phyloP scores from a whole-genome alignment of 148 eudicot species.

The Vaccinium darrowii region DNA sequence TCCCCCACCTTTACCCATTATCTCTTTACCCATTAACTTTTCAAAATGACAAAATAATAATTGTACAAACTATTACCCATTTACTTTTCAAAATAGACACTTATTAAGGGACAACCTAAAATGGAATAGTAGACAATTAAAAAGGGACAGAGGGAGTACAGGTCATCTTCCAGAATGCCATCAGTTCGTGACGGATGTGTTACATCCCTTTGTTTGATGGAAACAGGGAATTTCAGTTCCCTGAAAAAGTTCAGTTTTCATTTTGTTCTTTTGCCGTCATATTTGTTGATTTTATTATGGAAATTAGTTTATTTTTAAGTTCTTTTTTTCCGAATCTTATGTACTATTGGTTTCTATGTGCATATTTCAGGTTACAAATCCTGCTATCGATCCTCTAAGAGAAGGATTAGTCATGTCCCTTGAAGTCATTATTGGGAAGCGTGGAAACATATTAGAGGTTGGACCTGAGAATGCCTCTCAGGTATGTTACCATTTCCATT shows the following conservation, averaged over 20 bases:
- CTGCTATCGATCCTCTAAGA: conserved; percentile 97
- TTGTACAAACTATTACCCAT: no score
- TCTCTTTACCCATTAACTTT: no score
- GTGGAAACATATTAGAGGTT: conserved; percentile 88
- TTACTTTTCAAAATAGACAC: no score
- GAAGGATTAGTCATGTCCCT: conserved; percentile 99
- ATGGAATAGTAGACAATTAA: no score
- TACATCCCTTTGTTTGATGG: background rate
- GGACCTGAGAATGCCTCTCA: conserved; percentile 99
- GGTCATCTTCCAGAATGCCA: background rate
- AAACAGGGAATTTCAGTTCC: background rate
- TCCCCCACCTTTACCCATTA: no score
- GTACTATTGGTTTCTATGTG: background rate
- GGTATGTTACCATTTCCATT: conserved; percentile 41
- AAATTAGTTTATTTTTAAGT: background rate
- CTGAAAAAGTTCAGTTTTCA: background rate
- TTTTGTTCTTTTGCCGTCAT: background rate
- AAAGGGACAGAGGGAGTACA: no score
- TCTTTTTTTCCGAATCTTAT: background rate
- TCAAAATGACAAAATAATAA: no score
- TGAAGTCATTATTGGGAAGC: conserved; percentile 94
- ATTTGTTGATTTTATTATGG: conserved; percentile 9
- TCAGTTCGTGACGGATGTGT: background rate
- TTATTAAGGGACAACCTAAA: no score
- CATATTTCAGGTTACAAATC: conserved; percentile 81